Evolutionary conservation across 805 yeast species (phyloP).

Genomic region (Metschnikowia cerradonensis): DNA sequence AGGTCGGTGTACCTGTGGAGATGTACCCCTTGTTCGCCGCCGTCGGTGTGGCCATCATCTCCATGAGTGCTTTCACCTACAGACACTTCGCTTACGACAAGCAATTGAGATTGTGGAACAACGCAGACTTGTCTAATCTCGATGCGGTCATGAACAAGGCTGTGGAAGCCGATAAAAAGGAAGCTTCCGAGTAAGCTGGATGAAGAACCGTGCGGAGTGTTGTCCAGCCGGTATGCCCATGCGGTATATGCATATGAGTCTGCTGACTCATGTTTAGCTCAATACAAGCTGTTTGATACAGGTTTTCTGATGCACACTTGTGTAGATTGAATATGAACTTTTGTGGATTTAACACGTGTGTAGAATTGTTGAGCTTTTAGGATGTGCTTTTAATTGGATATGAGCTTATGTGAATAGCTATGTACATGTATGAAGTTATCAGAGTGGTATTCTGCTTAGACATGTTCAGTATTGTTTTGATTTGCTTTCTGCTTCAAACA

Average conservation of each 20-base stretch:
- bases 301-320: not conserved
- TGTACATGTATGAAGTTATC: too few relatives aligned
- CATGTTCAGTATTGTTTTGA: too few relatives aligned
- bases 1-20: constrained; percentile 35
- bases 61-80: constrained; percentile 42
- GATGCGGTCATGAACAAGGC: constrained; percentile 40
- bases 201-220: not conserved
- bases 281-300: not conserved
- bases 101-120: constrained; percentile 45
- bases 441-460: too few relatives aligned
- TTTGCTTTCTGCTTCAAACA: too few relatives aligned
- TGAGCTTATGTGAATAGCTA: not conserved
- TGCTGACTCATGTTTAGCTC: constrained; percentile 4
- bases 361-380: not conserved
- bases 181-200: constrained; percentile 10
- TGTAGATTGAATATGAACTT: not conserved
- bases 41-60: constrained; percentile 36
- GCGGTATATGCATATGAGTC: constrained; percentile 2
- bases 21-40: constrained; percentile 47
- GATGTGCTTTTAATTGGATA: not conserved
- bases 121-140: constrained; percentile 40
- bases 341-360: not conserved
- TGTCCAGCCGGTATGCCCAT: not conserved
- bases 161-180: constrained; percentile 21
- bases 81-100: constrained; percentile 45